phyloP scores from a whole-genome alignment of 129 eudicot genomes.

The Rutidosis leptorrhynchoides region DNA sequence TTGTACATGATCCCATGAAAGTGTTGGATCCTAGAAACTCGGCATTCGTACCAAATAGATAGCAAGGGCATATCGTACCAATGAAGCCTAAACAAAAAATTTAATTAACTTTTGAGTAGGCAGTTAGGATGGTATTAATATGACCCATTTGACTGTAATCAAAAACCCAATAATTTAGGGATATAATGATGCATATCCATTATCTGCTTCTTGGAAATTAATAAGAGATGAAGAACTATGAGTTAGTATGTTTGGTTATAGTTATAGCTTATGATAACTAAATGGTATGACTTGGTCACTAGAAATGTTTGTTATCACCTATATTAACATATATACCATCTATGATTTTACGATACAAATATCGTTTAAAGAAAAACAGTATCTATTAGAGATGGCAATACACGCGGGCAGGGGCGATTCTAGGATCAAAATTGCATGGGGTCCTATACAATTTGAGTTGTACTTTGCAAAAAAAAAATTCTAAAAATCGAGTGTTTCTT shows the following conservation, averaged over 20 bases:
- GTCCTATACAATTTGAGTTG: too few relatives aligned
- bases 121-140: background rate
- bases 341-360: background rate
- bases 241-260: background rate
- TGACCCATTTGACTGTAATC: background rate
- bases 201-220: background rate
- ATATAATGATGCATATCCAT: background rate
- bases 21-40: conserved; percentile 74
- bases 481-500: too few relatives aligned
- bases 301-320: background rate
- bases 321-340: background rate
- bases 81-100: conserved; percentile 41
- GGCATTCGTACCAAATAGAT: conserved; percentile 79
- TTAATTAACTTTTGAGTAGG: background rate
- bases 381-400: background rate
- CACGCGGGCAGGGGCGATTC: background rate
- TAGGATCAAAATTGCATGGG: too few relatives aligned
- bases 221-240: background rate
- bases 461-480: too few relatives aligned
- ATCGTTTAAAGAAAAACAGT: background rate
- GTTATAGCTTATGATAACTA: background rate
- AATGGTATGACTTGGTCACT: background rate
- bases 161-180: background rate
- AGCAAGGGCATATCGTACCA: conserved; percentile 81
- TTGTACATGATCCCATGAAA: conserved; percentile 66